Conservation (phyloP, 2,329 filamentous ascomycete genomes). For the Stagonosporopsis rhizophila region DNA sequence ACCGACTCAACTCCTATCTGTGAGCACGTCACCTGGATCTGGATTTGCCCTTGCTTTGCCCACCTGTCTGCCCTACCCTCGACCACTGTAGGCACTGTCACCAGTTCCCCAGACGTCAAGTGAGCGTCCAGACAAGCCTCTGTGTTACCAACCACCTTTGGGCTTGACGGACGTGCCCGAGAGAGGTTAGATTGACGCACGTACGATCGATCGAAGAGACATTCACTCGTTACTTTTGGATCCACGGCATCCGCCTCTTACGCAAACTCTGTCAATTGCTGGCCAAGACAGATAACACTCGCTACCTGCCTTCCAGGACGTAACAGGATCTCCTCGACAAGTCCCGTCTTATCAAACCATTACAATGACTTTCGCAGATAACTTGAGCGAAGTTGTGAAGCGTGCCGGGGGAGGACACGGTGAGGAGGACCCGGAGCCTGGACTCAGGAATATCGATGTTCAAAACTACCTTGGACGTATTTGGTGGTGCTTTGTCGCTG, state of each 20-base stretch:
- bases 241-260: slow-evolving; percentile 27
- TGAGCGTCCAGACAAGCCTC: slow-evolving; percentile 30
- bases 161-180: slow-evolving; percentile 13
- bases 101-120: slow-evolving; percentile 27
- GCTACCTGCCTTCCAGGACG: slow-evolving; percentile 32
- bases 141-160: slow-evolving; percentile 19
- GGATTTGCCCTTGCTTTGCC: slow-evolving; percentile 41
- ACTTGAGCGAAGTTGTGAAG: slow-evolving; percentile 25
- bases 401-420: slow-evolving; percentile 35
- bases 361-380: slow-evolving; percentile 37
- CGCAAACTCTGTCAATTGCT: slow-evolving; percentile 46
- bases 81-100: slow-evolving; percentile 29
- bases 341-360: slow-evolving; percentile 16
- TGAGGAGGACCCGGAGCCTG: slow-evolving; percentile 36
- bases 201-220: slow-evolving; percentile 18
- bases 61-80: slow-evolving; percentile 41
- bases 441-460: slow-evolving; percentile 44
- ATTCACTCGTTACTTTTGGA: slow-evolving; percentile 12
- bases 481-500: slow-evolving; percentile 68
- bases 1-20: slow-evolving; percentile 29
- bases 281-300: slow-evolving; percentile 48
- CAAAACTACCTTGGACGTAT: slow-evolving; percentile 48
- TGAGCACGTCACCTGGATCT: slow-evolving; percentile 23
- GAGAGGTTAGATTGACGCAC: slow-evolving; percentile 16
- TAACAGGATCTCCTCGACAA: slow-evolving; percentile 26